These are phyloP conservation scores for Epichloe scottii DNA, from an alignment of 2,329 filamentous ascomycete species.

Conservation along the genomic window DNA sequence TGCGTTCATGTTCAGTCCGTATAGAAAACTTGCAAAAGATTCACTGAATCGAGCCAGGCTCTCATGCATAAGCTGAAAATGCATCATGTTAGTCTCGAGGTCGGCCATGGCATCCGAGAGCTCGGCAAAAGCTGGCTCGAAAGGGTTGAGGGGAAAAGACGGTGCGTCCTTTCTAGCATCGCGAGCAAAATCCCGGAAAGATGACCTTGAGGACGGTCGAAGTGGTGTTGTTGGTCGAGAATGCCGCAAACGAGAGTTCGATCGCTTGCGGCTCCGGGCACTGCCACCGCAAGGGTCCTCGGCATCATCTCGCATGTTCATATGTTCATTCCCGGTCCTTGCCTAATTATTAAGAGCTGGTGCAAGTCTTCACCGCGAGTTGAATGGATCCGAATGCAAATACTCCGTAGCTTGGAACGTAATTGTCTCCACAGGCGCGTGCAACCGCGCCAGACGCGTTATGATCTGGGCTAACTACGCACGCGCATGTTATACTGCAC, in stretches of 20 bases:
- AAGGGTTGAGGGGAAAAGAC: slow-evolving; percentile 60
- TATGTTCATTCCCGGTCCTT: too few relatives aligned
- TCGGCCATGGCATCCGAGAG: slow-evolving; percentile 89
- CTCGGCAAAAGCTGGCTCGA: slow-evolving; percentile 88
- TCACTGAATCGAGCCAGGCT: slow-evolving; percentile 87
- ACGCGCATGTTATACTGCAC: too few relatives aligned
- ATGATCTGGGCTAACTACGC: too few relatives aligned
- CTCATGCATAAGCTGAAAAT: slow-evolving; percentile 94
- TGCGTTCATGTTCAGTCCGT: slow-evolving; percentile 96
- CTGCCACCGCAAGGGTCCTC: slow-evolving; percentile 8
- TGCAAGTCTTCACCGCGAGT: too few relatives aligned
- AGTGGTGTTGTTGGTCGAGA: slow-evolving; percentile 86
- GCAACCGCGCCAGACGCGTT: too few relatives aligned
- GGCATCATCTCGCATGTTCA: neutral
- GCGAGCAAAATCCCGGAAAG: slow-evolving; percentile 65
- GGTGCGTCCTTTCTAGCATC: slow-evolving; percentile 37
- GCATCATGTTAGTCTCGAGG: slow-evolving; percentile 93
- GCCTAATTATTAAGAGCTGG: too few relatives aligned
- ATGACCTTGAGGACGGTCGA: slow-evolving; percentile 78
- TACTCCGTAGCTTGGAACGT: too few relatives aligned
- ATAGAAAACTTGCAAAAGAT: slow-evolving; percentile 89
- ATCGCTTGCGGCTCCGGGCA: slow-evolving; percentile 24
- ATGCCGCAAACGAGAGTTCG: slow-evolving; percentile 48
- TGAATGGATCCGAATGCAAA: too few relatives aligned
- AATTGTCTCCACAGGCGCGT: too few relatives aligned